These are phyloP conservation scores for Novakomyces olei DNA, from an alignment of 805 yeast genomes.

Conservation along the genomic window DNA sequence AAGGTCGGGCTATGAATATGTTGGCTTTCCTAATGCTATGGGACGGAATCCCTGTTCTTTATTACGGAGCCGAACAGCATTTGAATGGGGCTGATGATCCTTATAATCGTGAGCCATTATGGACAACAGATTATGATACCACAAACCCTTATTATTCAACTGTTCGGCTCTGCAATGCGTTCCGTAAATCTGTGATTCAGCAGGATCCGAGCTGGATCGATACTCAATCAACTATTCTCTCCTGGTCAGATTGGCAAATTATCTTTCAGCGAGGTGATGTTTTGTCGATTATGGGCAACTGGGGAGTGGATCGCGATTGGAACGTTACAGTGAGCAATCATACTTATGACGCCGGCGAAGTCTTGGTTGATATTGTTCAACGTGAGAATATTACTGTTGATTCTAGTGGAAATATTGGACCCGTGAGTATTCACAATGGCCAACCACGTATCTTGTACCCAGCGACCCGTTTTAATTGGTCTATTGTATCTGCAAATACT, in stretches of 20 bases:
- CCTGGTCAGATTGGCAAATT: too few species aligned
- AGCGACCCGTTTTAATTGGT: too few species aligned
- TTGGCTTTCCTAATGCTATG: conserved; percentile 1
- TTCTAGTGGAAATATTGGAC: too few species aligned
- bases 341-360: background rate
- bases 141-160: conserved; percentile 1
- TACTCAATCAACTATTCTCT: too few species aligned
- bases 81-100: conserved; percentile 6
- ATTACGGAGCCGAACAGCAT: conserved; percentile 6
- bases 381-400: too few species aligned
- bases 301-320: conserved; percentile 1
- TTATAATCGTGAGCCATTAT: conserved; percentile 5
- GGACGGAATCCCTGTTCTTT: conserved; percentile 6
- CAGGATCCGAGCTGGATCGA: conserved; percentile 1
- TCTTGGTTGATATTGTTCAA: background rate
- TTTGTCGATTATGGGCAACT: background rate
- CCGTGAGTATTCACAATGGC: background rate
- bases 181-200: conserved; percentile 1
- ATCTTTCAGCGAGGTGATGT: conserved; percentile 1
- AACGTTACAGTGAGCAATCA: background rate
- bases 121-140: conserved; percentile 4
- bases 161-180: background rate
- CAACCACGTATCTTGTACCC: conserved; percentile 2
- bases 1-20: conserved; percentile 1
- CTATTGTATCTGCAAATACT: too few species aligned